These are phyloP conservation scores for Trypanosoma conorhini DNA, from an alignment of 208 protist species.

Conservation along the genomic window DNA sequence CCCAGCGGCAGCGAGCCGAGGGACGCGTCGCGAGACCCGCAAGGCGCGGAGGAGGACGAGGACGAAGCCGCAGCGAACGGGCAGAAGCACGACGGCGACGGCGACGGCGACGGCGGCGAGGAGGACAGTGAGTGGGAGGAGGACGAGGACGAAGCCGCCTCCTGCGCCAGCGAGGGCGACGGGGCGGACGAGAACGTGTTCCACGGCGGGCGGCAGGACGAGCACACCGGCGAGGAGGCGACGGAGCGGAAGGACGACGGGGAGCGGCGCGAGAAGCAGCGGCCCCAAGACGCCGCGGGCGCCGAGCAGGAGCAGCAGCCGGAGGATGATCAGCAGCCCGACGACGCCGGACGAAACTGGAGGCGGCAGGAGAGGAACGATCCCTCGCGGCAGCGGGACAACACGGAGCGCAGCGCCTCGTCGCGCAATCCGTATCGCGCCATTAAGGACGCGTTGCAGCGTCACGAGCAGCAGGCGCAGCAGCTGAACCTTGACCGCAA, in stretches of 20 bases:
- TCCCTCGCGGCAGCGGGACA: constrained; percentile 66
- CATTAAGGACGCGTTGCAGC: constrained; percentile 88
- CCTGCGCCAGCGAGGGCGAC: constrained; percentile 42
- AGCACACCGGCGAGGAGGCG: constrained; percentile 73
- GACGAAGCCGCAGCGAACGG: constrained; percentile 21
- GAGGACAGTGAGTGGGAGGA: constrained; percentile 43
- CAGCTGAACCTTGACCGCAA: constrained; percentile 81
- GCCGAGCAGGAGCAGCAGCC: constrained; percentile 71
- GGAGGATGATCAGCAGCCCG: constrained; percentile 76
- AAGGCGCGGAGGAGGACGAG: constrained; percentile 26
- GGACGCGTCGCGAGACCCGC: constrained; percentile 13
- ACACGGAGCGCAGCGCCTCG: constrained; percentile 58
- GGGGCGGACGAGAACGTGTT: constrained; percentile 77
- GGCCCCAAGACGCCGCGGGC: constrained; percentile 44
- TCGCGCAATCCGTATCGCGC: constrained; percentile 83
- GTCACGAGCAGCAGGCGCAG: constrained; percentile 75
- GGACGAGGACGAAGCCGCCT: constrained; percentile 22
- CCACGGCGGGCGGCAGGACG: constrained; percentile 82
- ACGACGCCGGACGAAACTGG: constrained; percentile 83
- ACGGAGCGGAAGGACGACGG: constrained; percentile 61
- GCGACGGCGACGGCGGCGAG: constrained; percentile 25
- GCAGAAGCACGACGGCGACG: constrained; percentile 31
- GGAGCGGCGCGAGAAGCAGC: constrained; percentile 20
- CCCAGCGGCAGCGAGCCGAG: constrained; percentile 6
- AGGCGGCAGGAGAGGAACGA: constrained; percentile 80